phyloP scores from a whole-genome alignment of 2,329 filamentous ascomycete species.

The Neonectria coccinea region DNA sequence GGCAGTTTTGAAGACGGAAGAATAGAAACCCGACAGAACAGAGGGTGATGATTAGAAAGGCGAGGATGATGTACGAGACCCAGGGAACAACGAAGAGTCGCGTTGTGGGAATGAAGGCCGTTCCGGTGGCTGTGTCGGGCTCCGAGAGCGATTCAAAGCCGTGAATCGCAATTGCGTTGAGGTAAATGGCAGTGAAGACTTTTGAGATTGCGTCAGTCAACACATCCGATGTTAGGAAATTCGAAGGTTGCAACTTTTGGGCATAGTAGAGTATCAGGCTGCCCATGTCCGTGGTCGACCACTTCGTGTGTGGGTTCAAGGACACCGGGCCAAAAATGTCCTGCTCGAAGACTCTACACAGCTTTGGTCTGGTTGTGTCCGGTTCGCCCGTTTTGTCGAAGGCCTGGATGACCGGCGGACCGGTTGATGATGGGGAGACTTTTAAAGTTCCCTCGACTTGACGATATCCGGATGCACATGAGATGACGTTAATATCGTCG shows the following conservation, averaged over 20 bases:
- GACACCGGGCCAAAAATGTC: slow-evolving; percentile 21
- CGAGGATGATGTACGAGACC: slow-evolving; percentile 25
- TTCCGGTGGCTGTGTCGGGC: slow-evolving; percentile 6
- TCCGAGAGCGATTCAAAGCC: slow-evolving; percentile 13
- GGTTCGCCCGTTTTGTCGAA: slow-evolving; percentile 19
- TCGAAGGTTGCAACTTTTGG: slow-evolving; percentile 3
- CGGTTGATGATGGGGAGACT: slow-evolving; percentile 3
- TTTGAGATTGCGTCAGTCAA: slow-evolving; percentile 19
- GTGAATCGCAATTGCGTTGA: slow-evolving; percentile 17
- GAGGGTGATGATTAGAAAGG: slow-evolving; percentile 20
- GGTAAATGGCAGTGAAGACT: slow-evolving; percentile 25
- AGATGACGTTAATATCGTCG: slow-evolving; percentile 25
- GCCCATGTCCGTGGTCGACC: slow-evolving; percentile 25
- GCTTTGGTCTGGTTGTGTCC: slow-evolving; percentile 15
- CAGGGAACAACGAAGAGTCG: slow-evolving; percentile 27
- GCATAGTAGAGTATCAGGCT: slow-evolving; percentile 26
- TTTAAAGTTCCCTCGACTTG: slow-evolving; percentile 15
- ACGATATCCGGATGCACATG: slow-evolving; percentile 27
- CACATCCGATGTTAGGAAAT: slow-evolving; percentile 2
- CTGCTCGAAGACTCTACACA: slow-evolving; percentile 29
- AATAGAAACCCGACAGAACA: slow-evolving; percentile 2
- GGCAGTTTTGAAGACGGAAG: slow-evolving; percentile 13
- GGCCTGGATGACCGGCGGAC: neutral
- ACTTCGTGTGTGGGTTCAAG: slow-evolving; percentile 23
- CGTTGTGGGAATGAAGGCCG: slow-evolving; percentile 13